A percentile compares a stretch with the other conserved stretches of the same genome.
Evolutionary conservation across 257 asterid genomes (phyloP).

Genomic region (Scutellaria barbata): DNA sequence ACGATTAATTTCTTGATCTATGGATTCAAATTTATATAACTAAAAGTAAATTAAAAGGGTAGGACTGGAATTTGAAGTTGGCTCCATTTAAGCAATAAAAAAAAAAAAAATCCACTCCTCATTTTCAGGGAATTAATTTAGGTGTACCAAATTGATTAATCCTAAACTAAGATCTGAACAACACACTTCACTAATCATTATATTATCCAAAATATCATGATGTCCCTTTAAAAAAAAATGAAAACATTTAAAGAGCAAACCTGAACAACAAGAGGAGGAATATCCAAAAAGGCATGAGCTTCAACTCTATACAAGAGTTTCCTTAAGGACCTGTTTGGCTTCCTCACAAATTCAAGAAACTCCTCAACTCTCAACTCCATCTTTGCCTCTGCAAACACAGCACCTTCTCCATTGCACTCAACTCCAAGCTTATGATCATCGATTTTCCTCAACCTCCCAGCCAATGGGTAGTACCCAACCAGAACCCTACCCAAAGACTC

Average conservation of each 20-base stretch:
- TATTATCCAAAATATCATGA: no score
- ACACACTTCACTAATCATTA: no score
- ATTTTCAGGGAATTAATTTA: no score
- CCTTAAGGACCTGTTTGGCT: slow-evolving; percentile 67
- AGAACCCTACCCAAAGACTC: slow-evolving; percentile 61
- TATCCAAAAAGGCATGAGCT: slow-evolving; percentile 59
- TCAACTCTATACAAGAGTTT: slow-evolving; percentile 67
- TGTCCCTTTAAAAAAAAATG: background rate
- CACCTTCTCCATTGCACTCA: slow-evolving; percentile 87
- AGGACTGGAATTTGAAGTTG: no score
- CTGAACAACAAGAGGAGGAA: slow-evolving; percentile 88
- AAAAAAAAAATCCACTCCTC: no score
- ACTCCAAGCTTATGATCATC: slow-evolving; percentile 69
- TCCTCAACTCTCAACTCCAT: slow-evolving; percentile 62
- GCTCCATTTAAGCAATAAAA: no score
- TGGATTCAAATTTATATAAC: no score
- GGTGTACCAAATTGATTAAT: no score
- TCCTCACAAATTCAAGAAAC: slow-evolving; percentile 46
- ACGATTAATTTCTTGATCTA: no score
- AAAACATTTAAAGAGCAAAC: slow-evolving; percentile 30
- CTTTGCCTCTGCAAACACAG: slow-evolving; percentile 71
- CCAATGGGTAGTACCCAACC: slow-evolving; percentile 74
- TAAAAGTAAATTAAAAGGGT: no score
- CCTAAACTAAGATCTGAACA: no score
- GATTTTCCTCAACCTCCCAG: slow-evolving; percentile 62